Evolutionary conservation across 441 rosid species (phyloP).

Genomic region (Caryocar brasiliense): DNA sequence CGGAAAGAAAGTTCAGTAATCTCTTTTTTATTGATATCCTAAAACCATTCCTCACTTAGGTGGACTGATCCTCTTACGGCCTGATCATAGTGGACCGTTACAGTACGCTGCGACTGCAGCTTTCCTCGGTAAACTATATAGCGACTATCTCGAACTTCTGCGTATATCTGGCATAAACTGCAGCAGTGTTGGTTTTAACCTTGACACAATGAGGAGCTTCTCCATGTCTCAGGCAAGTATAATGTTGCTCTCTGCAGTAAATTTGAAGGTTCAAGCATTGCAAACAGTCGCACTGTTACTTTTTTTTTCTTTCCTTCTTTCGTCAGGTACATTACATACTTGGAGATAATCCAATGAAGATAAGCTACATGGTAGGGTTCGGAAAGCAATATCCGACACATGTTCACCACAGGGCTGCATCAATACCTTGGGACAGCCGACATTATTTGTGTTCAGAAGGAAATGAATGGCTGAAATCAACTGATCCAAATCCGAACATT

Average conservation of each 20-base stretch:
- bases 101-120: constrained; percentile 49
- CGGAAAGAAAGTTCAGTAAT: not conserved
- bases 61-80: constrained; percentile 43
- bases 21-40: not conserved
- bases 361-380: constrained; percentile 37
- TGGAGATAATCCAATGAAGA: constrained; percentile 37
- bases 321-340: constrained; percentile 31
- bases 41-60: constrained; percentile 19
- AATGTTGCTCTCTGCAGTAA: not conserved
- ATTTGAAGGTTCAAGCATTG: not conserved
- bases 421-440: constrained; percentile 28
- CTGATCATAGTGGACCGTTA: constrained; percentile 25
- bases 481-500: constrained; percentile 29
- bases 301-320: constrained; percentile 1
- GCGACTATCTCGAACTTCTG: constrained; percentile 41
- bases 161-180: constrained; percentile 30
- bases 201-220: constrained; percentile 27
- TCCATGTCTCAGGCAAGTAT: constrained; percentile 41
- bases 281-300: not conserved
- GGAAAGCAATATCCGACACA: constrained; percentile 23
- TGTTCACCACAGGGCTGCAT: constrained; percentile 33
- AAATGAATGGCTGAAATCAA: constrained; percentile 24
- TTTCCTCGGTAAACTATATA: constrained; percentile 45
- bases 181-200: constrained; percentile 17
- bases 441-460: constrained; percentile 24